Conservation (phyloP, 495 filamentous ascomycete genomes). For the Podospora bellae-mahoneyi region DNA sequence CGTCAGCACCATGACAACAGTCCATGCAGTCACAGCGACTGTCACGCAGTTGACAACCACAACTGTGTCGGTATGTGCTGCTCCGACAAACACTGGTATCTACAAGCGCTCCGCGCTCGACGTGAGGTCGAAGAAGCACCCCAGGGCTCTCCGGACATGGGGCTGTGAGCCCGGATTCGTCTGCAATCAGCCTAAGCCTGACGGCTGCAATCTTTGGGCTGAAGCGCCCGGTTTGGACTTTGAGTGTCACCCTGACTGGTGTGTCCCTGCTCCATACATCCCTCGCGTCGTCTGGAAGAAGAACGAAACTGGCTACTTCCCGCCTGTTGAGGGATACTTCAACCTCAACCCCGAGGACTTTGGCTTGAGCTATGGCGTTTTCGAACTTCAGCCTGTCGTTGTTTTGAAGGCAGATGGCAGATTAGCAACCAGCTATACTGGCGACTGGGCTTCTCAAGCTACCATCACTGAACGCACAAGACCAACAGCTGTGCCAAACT, state of each 20-base stretch:
- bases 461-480: constrained; percentile 39
- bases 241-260: constrained; percentile 53
- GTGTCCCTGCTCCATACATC: constrained; percentile 46
- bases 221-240: constrained; percentile 52
- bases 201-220: constrained; percentile 52
- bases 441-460: constrained; percentile 47
- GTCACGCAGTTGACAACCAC: constrained; percentile 33
- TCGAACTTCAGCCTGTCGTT: constrained; percentile 37
- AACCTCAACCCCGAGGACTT: constrained; percentile 62
- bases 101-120: constrained; percentile 14
- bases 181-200: constrained; percentile 50
- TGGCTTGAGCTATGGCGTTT: constrained; percentile 61
- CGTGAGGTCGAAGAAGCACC: constrained; percentile 14
- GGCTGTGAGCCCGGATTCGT: constrained; percentile 63
- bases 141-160: constrained; percentile 44
- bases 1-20: constrained; percentile 28
- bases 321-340: constrained; percentile 56
- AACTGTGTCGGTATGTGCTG: constrained; percentile 32
- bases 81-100: constrained; percentile 22
- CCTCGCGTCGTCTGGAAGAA: constrained; percentile 40
- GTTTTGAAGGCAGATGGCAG: constrained; percentile 20
- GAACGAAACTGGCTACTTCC: constrained; percentile 48
- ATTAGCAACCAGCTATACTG: constrained; percentile 38
- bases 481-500: constrained; percentile 16
- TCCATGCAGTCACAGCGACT: constrained; percentile 19